These are phyloP conservation scores for Colletotrichum kahawae DNA, from an alignment of 2,329 filamentous ascomycete species.

Conservation along the genomic window DNA sequence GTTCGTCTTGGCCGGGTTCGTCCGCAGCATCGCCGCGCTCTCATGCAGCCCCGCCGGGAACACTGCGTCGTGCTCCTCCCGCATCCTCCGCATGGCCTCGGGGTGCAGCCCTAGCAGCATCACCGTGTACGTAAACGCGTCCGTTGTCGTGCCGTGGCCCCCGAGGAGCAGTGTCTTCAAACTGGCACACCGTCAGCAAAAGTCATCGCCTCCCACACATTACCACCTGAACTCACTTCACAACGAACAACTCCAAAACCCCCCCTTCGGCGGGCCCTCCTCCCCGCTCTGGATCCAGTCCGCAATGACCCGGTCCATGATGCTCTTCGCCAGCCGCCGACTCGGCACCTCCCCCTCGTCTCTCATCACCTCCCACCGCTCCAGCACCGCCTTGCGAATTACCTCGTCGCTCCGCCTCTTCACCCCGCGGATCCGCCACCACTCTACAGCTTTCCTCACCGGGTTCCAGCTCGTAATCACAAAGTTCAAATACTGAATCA, in stretches of 20 bases:
- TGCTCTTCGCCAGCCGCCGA: slow-evolving; percentile 21
- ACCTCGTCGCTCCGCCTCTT: background rate
- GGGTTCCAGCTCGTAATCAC: background rate
- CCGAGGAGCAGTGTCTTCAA: slow-evolving; percentile 28
- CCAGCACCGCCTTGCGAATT: background rate
- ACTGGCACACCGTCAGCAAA: background rate
- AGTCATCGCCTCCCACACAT: background rate
- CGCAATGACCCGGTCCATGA: slow-evolving; percentile 28
- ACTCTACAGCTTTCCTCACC: background rate
- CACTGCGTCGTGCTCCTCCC: slow-evolving; percentile 27
- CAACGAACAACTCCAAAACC: slow-evolving; percentile 21
- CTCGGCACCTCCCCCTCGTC: slow-evolving; percentile 14
- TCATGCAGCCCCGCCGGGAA: slow-evolving; percentile 31
- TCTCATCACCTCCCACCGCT: background rate
- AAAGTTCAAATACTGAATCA: slow-evolving; percentile 1
- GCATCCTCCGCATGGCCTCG: slow-evolving; percentile 18
- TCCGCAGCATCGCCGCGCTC: slow-evolving; percentile 38
- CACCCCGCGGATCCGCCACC: background rate
- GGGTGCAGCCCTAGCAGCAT: slow-evolving; percentile 27
- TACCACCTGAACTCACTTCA: background rate
- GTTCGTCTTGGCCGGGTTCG: slow-evolving; percentile 49
- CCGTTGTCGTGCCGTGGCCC: slow-evolving; percentile 29
- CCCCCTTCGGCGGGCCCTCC: slow-evolving; percentile 1
- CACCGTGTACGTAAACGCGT: slow-evolving; percentile 6
- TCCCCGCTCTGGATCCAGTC: slow-evolving; percentile 18